Conservation (phyloP, 306 rosid genomes). For the Castanea crenata region DNA sequence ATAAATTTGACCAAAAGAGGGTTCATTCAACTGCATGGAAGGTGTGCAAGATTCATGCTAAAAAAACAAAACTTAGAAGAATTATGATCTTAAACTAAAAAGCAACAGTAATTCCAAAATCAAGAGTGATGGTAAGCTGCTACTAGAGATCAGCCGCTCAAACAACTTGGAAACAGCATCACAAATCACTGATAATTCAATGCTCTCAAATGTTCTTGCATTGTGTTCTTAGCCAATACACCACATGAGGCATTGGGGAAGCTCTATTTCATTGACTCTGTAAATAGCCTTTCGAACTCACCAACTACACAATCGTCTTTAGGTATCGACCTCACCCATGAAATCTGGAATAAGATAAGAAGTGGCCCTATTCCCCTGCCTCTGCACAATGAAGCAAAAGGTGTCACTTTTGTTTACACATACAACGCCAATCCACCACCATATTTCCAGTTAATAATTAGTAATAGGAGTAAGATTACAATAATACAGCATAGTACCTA, state of each 20-base stretch:
- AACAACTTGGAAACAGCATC: not conserved
- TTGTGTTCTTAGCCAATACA: not conserved
- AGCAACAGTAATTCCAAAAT: not conserved
- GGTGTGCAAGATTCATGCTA: not conserved
- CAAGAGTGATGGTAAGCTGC: not conserved
- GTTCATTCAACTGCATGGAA: not conserved
- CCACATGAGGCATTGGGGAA: not conserved
- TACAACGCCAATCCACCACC: not conserved
- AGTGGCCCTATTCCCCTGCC: not conserved
- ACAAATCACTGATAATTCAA: not conserved
- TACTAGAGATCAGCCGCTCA: not conserved
- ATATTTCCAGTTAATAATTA: not conserved
- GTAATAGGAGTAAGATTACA: not conserved
- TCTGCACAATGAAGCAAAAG: not conserved
- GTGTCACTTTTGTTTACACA: not conserved
- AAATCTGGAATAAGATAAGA: not conserved
- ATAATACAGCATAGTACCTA: not conserved
- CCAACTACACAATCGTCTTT: not conserved
- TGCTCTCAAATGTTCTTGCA: not conserved
- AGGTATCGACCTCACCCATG: no score
- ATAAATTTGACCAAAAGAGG: not conserved
- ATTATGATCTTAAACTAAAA: not conserved
- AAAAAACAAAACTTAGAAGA: not conserved
- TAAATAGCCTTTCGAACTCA: not conserved
- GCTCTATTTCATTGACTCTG: not conserved